A percentile compares a stretch with the other conserved stretches of the same genome.
These are phyloP conservation scores for Colletotrichum sidae DNA, from an alignment of 2,329 filamentous ascomycete species.

Conservation along the genomic window DNA sequence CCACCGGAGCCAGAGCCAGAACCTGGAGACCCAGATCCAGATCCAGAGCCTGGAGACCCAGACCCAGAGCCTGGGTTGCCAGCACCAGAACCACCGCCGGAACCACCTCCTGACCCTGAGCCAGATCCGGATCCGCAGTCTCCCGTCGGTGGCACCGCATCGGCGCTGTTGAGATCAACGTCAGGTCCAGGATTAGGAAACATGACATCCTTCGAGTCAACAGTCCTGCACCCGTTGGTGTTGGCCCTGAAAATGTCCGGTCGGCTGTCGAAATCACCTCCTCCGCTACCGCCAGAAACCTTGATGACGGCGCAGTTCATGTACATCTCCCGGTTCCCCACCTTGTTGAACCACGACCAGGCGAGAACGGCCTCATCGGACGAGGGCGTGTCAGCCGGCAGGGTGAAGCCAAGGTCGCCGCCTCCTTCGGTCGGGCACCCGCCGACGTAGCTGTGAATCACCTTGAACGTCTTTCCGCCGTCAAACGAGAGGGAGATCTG, in stretches of 20 bases:
- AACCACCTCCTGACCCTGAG: neutral
- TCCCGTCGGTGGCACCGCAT: constrained; percentile 12
- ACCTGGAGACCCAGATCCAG: too few species aligned
- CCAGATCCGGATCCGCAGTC: constrained; percentile 3
- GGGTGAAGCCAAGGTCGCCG: constrained; percentile 42
- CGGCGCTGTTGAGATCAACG: constrained; percentile 48
- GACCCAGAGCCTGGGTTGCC: too few species aligned
- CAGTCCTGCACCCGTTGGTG: constrained; percentile 64
- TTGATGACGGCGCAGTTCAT: constrained; percentile 74
- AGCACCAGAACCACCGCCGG: too few species aligned
- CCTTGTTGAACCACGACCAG: constrained; percentile 73
- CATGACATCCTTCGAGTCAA: constrained; percentile 61
- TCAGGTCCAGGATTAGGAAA: constrained; percentile 73
- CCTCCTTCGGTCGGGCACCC: constrained; percentile 47
- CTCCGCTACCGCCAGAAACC: constrained; percentile 48
- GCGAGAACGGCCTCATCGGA: constrained; percentile 64
- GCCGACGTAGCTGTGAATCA: constrained; percentile 53
- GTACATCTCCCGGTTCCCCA: constrained; percentile 76
- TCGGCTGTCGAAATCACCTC: constrained; percentile 47
- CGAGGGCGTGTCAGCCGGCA: constrained; percentile 63
- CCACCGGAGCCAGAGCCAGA: too few species aligned
- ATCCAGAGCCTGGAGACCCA: too few species aligned
- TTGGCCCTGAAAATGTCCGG: constrained; percentile 79
- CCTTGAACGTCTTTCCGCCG: constrained; percentile 68
- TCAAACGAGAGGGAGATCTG: constrained; percentile 73